Evolutionary conservation across 352 stramenopile species (phyloP).

Genomic region (Phytophthora cajani): DNA sequence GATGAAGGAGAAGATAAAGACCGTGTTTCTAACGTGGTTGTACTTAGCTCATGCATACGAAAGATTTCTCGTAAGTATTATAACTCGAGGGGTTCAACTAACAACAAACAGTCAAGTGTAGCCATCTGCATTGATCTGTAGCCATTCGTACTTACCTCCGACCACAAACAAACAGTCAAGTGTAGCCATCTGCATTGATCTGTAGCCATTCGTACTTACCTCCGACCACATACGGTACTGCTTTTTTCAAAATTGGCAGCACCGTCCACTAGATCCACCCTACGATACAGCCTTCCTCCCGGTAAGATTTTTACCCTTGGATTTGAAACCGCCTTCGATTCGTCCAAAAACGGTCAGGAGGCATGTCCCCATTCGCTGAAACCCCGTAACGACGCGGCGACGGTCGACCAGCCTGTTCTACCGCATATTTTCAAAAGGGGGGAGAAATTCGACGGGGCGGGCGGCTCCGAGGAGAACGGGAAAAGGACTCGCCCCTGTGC

Average conservation of each 20-base stretch:
- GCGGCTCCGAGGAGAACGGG: conserved; percentile 41
- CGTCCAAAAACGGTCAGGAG: background rate
- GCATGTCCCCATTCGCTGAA: conserved; percentile 13
- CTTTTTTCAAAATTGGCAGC: conserved; percentile 16
- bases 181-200: background rate
- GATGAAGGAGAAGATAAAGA: too few relatives aligned
- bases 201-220: conserved; percentile 25
- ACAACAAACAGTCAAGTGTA: background rate
- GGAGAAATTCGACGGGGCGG: conserved; percentile 21
- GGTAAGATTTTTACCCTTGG: conserved; percentile 9
- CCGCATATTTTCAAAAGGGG: conserved; percentile 21
- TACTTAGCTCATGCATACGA: too few relatives aligned
- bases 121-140: background rate
- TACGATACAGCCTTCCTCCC: background rate
- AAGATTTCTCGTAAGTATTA: conserved; percentile 1
- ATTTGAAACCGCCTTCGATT: conserved; percentile 6
- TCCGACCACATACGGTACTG: background rate
- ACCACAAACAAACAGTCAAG: too few relatives aligned
- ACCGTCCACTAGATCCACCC: conserved; percentile 22
- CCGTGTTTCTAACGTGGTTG: too few relatives aligned
- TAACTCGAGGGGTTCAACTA: background rate
- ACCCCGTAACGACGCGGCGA: background rate
- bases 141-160: conserved; percentile 18
- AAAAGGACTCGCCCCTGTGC: conserved; percentile 42
- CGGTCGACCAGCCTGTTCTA: conserved; percentile 1